phyloP scores from a whole-genome alignment of 805 yeast genomes.

The Kodamaea leandrae region DNA sequence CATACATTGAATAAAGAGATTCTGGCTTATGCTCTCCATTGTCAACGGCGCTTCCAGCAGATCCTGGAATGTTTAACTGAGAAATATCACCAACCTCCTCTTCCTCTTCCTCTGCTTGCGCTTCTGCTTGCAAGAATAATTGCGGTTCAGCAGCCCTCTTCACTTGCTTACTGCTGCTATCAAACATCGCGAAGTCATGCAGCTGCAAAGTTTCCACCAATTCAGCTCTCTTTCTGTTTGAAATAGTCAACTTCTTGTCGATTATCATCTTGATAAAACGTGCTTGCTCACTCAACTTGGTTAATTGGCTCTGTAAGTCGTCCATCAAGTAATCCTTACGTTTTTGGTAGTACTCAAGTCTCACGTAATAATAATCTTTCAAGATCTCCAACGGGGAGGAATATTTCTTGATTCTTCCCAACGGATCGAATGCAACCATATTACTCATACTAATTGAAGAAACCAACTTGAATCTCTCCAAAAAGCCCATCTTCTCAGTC shows the following conservation, averaged over 20 bases:
- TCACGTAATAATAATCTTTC: slow-evolving; percentile 77
- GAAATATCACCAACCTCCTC: slow-evolving; percentile 39
- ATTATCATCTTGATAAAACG: slow-evolving; percentile 88
- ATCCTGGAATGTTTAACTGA: slow-evolving; percentile 25
- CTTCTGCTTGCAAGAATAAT: slow-evolving; percentile 27
- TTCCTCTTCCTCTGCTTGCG: slow-evolving; percentile 36
- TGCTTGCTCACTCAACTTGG: slow-evolving; percentile 77
- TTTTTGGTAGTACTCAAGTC: slow-evolving; percentile 86
- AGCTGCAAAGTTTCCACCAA: slow-evolving; percentile 62
- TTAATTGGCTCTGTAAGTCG: slow-evolving; percentile 69
- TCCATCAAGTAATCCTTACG: slow-evolving; percentile 79
- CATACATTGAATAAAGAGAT: slow-evolving; percentile 65
- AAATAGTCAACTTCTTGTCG: slow-evolving; percentile 64
- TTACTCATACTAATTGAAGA: slow-evolving; percentile 69
- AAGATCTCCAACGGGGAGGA: slow-evolving; percentile 73
- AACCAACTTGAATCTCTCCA: slow-evolving; percentile 78
- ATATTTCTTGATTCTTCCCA: slow-evolving; percentile 82
- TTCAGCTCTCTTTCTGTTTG: slow-evolving; percentile 67
- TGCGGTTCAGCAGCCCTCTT: slow-evolving; percentile 34
- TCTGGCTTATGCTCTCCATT: slow-evolving; percentile 47
- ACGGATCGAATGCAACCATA: slow-evolving; percentile 94
- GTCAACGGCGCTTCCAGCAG: slow-evolving; percentile 23
- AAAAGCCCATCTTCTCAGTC: slow-evolving; percentile 68
- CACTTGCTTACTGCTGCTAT: slow-evolving; percentile 64
- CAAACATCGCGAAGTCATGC: slow-evolving; percentile 73